phyloP scores from a whole-genome alignment of 345 rosid species.

The Viola odorata region DNA sequence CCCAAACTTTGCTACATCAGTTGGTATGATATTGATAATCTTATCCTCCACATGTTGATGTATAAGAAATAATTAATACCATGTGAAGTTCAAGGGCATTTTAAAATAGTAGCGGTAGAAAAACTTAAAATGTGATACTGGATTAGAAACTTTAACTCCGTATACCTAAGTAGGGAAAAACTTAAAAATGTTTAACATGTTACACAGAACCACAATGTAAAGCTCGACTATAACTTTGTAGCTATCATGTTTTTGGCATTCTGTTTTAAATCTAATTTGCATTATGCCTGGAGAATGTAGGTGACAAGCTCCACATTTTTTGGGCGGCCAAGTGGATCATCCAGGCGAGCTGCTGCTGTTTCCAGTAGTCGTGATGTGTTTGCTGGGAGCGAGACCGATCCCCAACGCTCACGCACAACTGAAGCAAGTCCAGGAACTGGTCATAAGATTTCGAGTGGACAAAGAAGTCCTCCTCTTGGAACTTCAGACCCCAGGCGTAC shows the following conservation, averaged over 20 bases:
- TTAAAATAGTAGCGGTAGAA: no score
- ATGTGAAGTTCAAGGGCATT: no score
- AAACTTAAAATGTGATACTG: no score
- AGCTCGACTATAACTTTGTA: no score
- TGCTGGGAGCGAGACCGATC: conserved; percentile 52
- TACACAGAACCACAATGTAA: not conserved
- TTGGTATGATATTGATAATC: no score
- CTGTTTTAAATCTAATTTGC: conserved; percentile 4
- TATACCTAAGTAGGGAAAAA: no score
- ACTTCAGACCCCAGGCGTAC: conserved; percentile 59
- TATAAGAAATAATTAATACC: no score
- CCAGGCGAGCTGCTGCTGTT: conserved; percentile 48
- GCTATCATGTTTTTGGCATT: not conserved
- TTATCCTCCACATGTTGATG: no score
- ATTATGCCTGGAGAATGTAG: conserved; percentile 32
- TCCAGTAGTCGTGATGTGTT: conserved; percentile 56
- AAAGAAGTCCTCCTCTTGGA: conserved; percentile 47
- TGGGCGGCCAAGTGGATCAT: conserved; percentile 60
- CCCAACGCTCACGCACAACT: conserved; percentile 40
- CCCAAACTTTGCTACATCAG: no score
- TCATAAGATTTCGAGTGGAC: conserved; percentile 45
- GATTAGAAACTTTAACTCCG: no score
- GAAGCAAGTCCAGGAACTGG: conserved; percentile 48
- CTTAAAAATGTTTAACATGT: not conserved
- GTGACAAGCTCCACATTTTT: conserved; percentile 49